phyloP scores from a whole-genome alignment of 139 green algal genomes.

The Trebouxia sp. region DNA sequence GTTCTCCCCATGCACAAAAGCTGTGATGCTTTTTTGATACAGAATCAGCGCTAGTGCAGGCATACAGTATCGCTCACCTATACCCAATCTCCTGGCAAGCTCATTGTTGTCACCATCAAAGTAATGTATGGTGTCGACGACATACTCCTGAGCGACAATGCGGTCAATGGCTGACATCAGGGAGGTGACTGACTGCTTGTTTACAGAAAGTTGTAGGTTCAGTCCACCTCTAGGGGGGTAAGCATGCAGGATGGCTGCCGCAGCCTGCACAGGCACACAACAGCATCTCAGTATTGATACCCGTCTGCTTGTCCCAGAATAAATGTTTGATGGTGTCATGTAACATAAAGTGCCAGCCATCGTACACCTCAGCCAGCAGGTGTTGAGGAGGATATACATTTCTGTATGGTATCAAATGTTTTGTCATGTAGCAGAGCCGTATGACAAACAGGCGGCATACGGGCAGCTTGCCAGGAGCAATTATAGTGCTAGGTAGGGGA shows the following conservation, averaged over 20 bases:
- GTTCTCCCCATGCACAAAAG: not conserved
- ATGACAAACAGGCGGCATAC: no score
- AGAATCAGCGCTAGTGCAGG: not conserved
- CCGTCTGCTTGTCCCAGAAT: not conserved
- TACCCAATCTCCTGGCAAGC: conserved; percentile 58
- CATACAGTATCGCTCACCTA: conserved; percentile 15
- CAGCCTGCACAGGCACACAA: conserved; percentile 33
- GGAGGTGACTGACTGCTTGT: conserved; percentile 49
- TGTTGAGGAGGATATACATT: no score
- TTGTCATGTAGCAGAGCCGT: not conserved
- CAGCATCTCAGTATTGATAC: not conserved
- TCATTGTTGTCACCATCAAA: conserved; percentile 75
- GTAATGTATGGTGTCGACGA: conserved; percentile 73
- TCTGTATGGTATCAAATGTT: no score
- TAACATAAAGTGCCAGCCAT: not conserved
- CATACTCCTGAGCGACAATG: conserved; percentile 80
- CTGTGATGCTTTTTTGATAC: not conserved
- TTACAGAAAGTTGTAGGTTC: conserved; percentile 61
- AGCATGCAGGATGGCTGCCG: conserved; percentile 40
- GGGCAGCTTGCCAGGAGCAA: not conserved
- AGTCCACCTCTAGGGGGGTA: conserved; percentile 76
- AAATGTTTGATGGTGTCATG: no score
- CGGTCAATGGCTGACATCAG: conserved; percentile 58
- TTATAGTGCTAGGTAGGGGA: not conserved
- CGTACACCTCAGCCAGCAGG: not conserved